These are phyloP conservation scores for Brasenia schreberi DNA, from an alignment of 164 flowering plant genomes.

Conservation along the genomic window DNA sequence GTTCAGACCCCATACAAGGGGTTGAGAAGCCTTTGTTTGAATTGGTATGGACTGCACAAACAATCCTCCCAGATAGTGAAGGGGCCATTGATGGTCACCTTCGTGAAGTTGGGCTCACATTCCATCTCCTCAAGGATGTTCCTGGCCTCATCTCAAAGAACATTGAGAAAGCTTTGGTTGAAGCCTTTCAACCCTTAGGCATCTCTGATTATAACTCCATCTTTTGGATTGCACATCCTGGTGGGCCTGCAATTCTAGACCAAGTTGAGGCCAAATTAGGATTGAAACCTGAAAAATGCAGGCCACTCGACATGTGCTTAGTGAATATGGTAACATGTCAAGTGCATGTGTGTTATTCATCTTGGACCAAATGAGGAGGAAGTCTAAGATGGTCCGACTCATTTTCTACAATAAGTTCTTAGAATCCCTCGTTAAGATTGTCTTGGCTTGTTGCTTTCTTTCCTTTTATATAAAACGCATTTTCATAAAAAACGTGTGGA, in stretches of 20 bases:
- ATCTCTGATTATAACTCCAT: conserved; percentile 34
- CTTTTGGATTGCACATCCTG: conserved; percentile 37
- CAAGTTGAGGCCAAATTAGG: conserved; percentile 21
- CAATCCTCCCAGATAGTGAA: conserved; percentile 29
- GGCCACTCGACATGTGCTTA: conserved; percentile 26
- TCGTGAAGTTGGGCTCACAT: conserved; percentile 31
- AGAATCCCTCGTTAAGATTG: too few species aligned
- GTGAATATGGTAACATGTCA: conserved; percentile 20
- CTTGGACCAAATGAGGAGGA: too few species aligned
- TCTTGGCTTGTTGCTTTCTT: too few species aligned
- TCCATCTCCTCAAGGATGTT: conserved; percentile 33
- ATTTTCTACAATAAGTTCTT: too few species aligned
- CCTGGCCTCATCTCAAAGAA: conserved; percentile 32
- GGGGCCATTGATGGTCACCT: conserved; percentile 34
- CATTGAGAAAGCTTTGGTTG: conserved; percentile 26
- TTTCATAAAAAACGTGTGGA: too few species aligned
- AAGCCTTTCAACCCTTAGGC: conserved; percentile 34
- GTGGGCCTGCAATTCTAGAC: conserved; percentile 37
- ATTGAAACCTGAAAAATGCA: conserved; percentile 26
- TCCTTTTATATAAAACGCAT: too few species aligned
- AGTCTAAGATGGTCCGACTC: too few species aligned
- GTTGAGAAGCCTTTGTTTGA: conserved; percentile 26
- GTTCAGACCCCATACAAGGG: conserved; percentile 21
- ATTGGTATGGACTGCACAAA: conserved; percentile 27
- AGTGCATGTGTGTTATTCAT: conserved; percentile 5